Evolutionary conservation across 2,329 filamentous ascomycete species (phyloP), one percentile per base, ranked within the genome.

Genomic region (Botrytis hyacinthi): DNA sequence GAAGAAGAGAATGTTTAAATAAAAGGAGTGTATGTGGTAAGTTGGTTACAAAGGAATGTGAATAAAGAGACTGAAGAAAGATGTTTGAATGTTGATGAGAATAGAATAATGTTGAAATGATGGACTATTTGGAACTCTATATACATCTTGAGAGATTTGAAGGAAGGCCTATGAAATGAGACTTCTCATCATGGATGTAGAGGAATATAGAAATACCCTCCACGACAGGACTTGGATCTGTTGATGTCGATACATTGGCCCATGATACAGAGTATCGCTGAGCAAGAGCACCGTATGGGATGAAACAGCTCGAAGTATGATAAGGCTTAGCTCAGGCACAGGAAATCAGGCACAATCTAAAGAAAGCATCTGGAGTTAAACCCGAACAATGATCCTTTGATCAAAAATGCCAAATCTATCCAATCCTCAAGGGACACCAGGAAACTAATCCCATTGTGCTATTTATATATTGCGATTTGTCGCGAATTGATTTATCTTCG

Each of bases 131-230:
- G 9, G 16, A 29, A 8, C 4, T 71, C 35, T 71, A 57, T 65
- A 71, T 65, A 65, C 35, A 5, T 14, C 16, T 29, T 10, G 35
- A 18, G 60, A 57, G 16, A 65, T 57, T 32, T 29, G 37, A 42
- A n/a, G 65, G 44, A 54, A 51, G 46, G 7, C 12, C 20, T 32
- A n/a, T 22, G n/a, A 66, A 22, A 57, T 66, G 26, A 16, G 18
- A 35, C n/a, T n/a, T 35, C 35, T 57, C 44, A 63, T 71, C 18
- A 32, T 71, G 59, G 44, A 57, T 54, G 26, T 46, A 57, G 44
- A 66, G 63, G 70, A 44, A 66, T 44, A 59, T 71, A 35, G 37
- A 57, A 65, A 65, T 60, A 66, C 66, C 20, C 35, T 66, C 35
- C 59, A 65, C 35, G 42, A 46, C n/a, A 22, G 14, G 32, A 32